Conservation (phyloP, 1,139 yeast genomes). For the Geotrichum cucujoidarum region DNA sequence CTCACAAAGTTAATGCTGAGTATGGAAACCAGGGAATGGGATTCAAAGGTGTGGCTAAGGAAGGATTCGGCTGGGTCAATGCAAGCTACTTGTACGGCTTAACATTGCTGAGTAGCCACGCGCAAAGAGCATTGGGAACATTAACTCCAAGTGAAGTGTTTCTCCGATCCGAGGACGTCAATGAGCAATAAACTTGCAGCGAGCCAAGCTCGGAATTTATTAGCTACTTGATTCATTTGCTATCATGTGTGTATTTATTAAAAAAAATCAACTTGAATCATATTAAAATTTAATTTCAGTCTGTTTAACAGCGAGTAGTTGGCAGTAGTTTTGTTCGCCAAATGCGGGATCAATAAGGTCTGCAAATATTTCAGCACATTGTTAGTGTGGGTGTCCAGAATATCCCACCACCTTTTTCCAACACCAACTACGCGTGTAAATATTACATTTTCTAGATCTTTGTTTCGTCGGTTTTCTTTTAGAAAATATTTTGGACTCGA, state of each 20-base stretch:
- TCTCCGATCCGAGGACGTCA: conserved; percentile 37
- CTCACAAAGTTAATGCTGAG: conserved; percentile 92
- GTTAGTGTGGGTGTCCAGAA: background rate
- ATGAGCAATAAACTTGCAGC: background rate
- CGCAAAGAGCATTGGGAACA: conserved; percentile 74
- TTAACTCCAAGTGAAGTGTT: conserved; percentile 75
- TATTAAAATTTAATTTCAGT: no score
- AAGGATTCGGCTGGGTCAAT: conserved; percentile 95
- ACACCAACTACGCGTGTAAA: no score
- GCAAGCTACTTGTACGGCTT: conserved; percentile 78
- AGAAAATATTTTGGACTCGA: no score
- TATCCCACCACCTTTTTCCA: conserved; percentile 1
- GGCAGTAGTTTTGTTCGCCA: no score
- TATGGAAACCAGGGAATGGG: conserved; percentile 96
- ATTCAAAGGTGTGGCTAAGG: conserved; percentile 89
- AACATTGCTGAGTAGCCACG: conserved; percentile 60
- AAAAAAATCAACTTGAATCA: no score
- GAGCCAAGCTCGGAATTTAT: no score
- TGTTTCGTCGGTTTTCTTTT: no score
- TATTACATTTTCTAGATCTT: no score
- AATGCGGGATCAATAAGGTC: conserved; percentile 4
- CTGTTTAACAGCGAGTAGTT: no score
- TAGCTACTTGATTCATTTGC: no score
- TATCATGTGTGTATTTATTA: no score
- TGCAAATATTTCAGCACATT: conserved; percentile 12